phyloP scores from a whole-genome alignment of 345 rosid species.

The Euphorbia lathyris region DNA sequence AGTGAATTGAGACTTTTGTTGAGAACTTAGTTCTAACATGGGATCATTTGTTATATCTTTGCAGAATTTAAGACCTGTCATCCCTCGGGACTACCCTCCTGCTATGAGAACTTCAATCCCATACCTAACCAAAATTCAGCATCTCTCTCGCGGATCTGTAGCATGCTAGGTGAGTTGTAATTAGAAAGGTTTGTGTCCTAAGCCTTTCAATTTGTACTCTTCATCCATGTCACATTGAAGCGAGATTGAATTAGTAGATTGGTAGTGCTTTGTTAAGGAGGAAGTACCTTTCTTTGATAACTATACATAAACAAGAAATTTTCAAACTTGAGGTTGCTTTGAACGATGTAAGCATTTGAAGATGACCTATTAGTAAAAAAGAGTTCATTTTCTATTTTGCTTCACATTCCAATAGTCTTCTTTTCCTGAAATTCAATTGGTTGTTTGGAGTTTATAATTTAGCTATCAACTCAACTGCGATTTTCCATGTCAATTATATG shows the following conservation, averaged over 20 bases:
- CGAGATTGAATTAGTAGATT: slow-evolving; percentile 16
- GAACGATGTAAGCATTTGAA: slow-evolving; percentile 3
- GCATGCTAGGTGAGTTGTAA: slow-evolving; percentile 39
- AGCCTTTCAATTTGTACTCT: slow-evolving; percentile 24
- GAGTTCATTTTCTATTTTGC: not conserved
- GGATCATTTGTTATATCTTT: slow-evolving; percentile 9
- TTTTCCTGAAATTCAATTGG: not conserved
- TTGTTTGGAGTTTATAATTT: not conserved
- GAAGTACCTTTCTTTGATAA: not conserved
- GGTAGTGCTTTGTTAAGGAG: slow-evolving; percentile 5
- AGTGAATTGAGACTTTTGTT: too few relatives aligned
- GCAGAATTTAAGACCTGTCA: slow-evolving; percentile 78
- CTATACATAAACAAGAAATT: slow-evolving; percentile 11
- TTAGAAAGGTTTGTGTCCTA: slow-evolving; percentile 33
- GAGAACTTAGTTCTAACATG: too few relatives aligned
- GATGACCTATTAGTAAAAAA: not conserved
- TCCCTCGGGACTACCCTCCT: slow-evolving; percentile 62
- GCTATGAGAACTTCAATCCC: slow-evolving; percentile 70
- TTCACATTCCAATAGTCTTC: not conserved
- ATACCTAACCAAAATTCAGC: slow-evolving; percentile 62
- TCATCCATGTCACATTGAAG: slow-evolving; percentile 20
- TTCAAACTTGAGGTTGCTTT: slow-evolving; percentile 5
- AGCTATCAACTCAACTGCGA: too few relatives aligned
- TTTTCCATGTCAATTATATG: not conserved
- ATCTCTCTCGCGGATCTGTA: slow-evolving; percentile 36